Conservation (phyloP, 208 protist genomes). For the Endotrypanum monterogeii region DNA sequence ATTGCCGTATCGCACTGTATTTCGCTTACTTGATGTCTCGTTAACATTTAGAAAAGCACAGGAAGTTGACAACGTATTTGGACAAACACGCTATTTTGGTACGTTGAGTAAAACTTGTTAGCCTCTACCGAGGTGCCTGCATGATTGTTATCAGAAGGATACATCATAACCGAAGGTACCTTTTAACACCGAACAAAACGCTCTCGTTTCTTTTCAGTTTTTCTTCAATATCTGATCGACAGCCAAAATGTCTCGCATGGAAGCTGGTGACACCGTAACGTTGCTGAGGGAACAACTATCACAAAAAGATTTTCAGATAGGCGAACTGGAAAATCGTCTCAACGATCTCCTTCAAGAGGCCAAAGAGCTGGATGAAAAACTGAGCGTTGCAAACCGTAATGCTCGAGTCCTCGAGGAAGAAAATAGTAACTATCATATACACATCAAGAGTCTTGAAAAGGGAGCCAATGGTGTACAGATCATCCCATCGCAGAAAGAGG, state of each 20-base stretch:
- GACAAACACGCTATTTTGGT: no score
- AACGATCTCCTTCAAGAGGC: constrained; percentile 66
- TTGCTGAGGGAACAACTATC: constrained; percentile 45
- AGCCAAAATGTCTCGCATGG: constrained; percentile 20
- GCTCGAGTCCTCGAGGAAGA: constrained; percentile 78
- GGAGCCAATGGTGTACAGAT: constrained; percentile 1
- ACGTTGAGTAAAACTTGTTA: background rate
- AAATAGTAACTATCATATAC: constrained; percentile 58
- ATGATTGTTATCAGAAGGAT: background rate
- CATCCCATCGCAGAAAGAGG: constrained; percentile 35
- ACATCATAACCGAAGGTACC: background rate
- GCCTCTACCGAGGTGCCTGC: background rate
- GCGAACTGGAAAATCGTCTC: constrained; percentile 70
- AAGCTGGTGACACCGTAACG: constrained; percentile 11
- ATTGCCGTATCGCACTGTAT: background rate
- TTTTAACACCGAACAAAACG: background rate
- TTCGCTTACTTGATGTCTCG: background rate
- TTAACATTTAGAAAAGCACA: background rate
- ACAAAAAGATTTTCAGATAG: constrained; percentile 69
- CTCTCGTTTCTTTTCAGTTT: background rate
- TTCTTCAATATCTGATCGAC: constrained; percentile 11
- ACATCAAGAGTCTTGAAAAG: constrained; percentile 38
- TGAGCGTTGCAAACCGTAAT: constrained; percentile 71
- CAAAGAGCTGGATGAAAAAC: constrained; percentile 65
- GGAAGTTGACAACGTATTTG: background rate